Base-by-base conservation (phyloP, 495 filamentous ascomycete species). In the Lindgomyces ingoldianus region DNA sequence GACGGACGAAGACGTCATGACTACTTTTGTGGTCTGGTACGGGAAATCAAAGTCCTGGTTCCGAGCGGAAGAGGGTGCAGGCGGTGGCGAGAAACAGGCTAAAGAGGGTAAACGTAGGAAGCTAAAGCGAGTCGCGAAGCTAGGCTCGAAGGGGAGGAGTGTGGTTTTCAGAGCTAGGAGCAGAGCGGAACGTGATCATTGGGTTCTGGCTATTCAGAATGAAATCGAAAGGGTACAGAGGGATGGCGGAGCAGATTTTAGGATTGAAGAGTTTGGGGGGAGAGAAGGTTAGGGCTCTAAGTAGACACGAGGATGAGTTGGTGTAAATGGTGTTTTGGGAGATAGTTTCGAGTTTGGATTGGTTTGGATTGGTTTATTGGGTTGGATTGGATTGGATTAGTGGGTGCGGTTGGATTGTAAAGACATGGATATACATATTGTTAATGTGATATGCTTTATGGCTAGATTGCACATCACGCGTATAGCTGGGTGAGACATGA, bases 1-100 rank as follows among this genome's bases (percentile, higher is more conserved):
- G 19, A 81, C 77, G 8, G 88, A 91, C 66, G 87, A 89, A 67
- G 88, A 90, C 66, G 81, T 84, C 0, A 86, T 86, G 73, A 88
- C 85, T 12, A 86, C 83, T 25, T 91, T 91, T 68, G 87, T 90
- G 9, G 74, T 91, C 9, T 91, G 88, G 88, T 85, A 89, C 64
- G 85, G 84, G 11, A 78, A 80, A 64, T 77, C 74, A 47, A 86
- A 84, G 70, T 81, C 77, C 22, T 78, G 83, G 39, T 89, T 90
- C 71, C 80, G 84, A 41, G 77, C 78, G 1, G 75, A 77, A 22
- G 79, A 85, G 61, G 73, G 73, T 2, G 78, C 76, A 1, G 76
- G 49, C n/a, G 42, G 49, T 1, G 57, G 70, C 3, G 55, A 65
- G 41, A 41, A 60, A 52, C 12, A 30, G 19, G 62, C 42, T 22